Evolutionary conservation across 129 eudicot species (phyloP).

Genomic region (Erigeron canadensis): DNA sequence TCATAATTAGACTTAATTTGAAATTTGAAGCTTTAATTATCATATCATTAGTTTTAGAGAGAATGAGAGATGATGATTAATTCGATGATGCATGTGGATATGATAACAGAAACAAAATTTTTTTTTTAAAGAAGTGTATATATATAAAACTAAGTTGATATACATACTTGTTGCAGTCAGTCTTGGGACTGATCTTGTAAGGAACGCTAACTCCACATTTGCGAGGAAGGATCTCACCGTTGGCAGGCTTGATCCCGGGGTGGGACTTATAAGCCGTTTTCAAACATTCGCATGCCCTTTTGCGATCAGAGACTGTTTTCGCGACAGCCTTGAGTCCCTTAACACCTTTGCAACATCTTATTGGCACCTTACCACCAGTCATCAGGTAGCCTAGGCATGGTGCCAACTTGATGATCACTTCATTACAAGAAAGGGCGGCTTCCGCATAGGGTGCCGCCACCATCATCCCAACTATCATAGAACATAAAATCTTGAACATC

Average conservation of each 20-base stretch:
- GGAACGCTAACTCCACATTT: constrained; percentile 43
- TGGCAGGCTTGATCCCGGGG: constrained; percentile 14
- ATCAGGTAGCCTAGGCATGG: constrained; percentile 40
- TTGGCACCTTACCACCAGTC: neutral
- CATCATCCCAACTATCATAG: constrained; percentile 24
- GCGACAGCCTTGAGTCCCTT: constrained; percentile 20
- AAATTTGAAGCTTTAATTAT: too few species aligned
- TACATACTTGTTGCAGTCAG: constrained; percentile 50
- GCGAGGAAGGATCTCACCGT: constrained; percentile 38
- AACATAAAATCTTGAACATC: constrained; percentile 15
- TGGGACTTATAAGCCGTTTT: constrained; percentile 2
- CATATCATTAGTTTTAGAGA: too few species aligned
- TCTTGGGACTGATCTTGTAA: constrained; percentile 40
- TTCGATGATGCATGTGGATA: neutral
- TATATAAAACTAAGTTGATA: too few species aligned
- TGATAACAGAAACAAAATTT: neutral
- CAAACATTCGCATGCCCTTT: constrained; percentile 40
- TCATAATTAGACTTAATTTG: too few species aligned
- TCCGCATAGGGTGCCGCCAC: constrained; percentile 21
- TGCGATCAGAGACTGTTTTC: constrained; percentile 23
- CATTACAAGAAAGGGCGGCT: constrained; percentile 36
- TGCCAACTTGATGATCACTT: constrained; percentile 14
- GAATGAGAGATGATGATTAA: too few species aligned
- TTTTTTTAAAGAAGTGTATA: neutral
- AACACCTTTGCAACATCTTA: constrained; percentile 38